phyloP scores from a whole-genome alignment of 495 filamentous ascomycete species.

The Podospora appendiculata region DNA sequence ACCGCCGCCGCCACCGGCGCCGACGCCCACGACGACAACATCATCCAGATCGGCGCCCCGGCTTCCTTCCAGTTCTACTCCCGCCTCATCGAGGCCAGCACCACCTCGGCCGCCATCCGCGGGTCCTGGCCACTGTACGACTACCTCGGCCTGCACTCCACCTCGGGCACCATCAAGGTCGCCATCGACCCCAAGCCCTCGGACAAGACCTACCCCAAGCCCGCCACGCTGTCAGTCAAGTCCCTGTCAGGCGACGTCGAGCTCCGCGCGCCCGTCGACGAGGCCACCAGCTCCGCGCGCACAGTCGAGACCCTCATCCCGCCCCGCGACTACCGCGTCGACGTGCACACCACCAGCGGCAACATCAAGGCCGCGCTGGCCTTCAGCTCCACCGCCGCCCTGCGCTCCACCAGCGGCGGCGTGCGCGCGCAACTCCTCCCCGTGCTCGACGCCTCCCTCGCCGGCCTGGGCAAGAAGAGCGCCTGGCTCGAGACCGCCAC shows the following conservation, averaged over 20 bases:
- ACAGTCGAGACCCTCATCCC: constrained; percentile 16
- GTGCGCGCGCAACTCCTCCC: constrained; percentile 27
- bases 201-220: constrained; percentile 13
- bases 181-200: constrained; percentile 27
- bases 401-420: constrained; percentile 21
- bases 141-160: constrained; percentile 26
- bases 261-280: constrained; percentile 26
- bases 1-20: constrained; percentile 6
- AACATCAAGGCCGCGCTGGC: constrained; percentile 21
- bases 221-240: constrained; percentile 26
- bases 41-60: constrained; percentile 14
- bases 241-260: constrained; percentile 28
- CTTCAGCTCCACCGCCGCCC: constrained; percentile 13
- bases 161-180: constrained; percentile 28
- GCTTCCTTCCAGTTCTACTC: constrained; percentile 24
- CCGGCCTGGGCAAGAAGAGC: not conserved
- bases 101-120: constrained; percentile 26
- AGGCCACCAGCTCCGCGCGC: not conserved
- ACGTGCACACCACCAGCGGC: constrained; percentile 28
- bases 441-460: constrained; percentile 16
- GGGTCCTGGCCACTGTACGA: constrained; percentile 39
- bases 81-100: constrained; percentile 22
- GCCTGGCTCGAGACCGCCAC: constrained; percentile 21
- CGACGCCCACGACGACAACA: constrained; percentile 6
- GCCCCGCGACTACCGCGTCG: constrained; percentile 33